phyloP scores from a whole-genome alignment of 768 basidiomycete genomes.

The Tulasnella sp. region DNA sequence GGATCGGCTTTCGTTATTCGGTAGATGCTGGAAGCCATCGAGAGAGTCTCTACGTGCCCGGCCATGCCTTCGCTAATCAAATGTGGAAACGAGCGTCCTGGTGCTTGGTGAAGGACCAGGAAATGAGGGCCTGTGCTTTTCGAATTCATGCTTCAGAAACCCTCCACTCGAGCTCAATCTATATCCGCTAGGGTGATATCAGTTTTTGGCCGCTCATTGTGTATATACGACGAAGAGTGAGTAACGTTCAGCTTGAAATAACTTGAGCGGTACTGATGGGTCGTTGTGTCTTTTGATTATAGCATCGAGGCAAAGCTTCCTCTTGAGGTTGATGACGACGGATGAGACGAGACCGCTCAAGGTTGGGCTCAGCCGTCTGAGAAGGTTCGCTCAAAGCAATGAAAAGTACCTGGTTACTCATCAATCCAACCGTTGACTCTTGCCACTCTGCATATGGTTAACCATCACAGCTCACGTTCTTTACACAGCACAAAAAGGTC shows the following conservation, averaged over 20 bases:
- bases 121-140: constrained; percentile 27
- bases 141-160: too few relatives aligned
- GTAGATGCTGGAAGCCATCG: constrained; percentile 43
- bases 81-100: constrained; percentile 73
- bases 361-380: constrained; percentile 54
- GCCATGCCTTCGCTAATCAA: constrained; percentile 46
- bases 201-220: constrained; percentile 52
- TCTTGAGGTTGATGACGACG: constrained; percentile 71
- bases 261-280: neutral
- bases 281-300: neutral
- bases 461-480: constrained; percentile 44
- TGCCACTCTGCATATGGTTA: neutral
- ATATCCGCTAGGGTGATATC: neutral
- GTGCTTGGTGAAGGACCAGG: constrained; percentile 32
- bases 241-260: constrained; percentile 21
- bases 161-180: too few relatives aligned
- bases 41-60: constrained; percentile 38
- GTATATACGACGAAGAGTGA: constrained; percentile 65
- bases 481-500: constrained; percentile 45
- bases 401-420: neutral
- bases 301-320: constrained; percentile 66
- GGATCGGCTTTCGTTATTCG: constrained; percentile 26
- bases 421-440: neutral
- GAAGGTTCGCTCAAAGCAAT: constrained; percentile 22
- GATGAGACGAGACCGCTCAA: constrained; percentile 51